Conservation (phyloP, 768 basidiomycete genomes). For the Leccinellum albellum region DNA sequence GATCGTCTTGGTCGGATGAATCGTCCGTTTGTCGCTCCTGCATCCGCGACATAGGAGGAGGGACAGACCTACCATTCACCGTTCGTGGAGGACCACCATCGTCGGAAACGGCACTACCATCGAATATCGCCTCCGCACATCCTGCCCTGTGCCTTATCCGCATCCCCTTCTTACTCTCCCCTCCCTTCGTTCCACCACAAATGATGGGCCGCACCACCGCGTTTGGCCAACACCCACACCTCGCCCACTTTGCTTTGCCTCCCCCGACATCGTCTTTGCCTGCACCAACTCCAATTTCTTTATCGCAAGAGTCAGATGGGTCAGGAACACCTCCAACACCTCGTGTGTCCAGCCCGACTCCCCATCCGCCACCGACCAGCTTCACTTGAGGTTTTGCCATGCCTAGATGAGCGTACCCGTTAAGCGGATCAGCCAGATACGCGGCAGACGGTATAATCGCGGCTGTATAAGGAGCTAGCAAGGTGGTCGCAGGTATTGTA, state of each 20-base stretch:
- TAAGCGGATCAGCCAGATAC: conserved; percentile 78
- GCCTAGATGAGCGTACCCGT: conserved; percentile 81
- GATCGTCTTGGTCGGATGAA: conserved; percentile 19
- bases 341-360: conserved; percentile 77
- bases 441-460: conserved; percentile 60
- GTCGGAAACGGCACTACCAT: neutral
- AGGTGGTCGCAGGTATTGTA: conserved; percentile 48
- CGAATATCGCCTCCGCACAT: conserved; percentile 10
- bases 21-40: conserved; percentile 12
- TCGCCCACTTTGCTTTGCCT: conserved; percentile 48
- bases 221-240: conserved; percentile 55
- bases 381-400: conserved; percentile 84
- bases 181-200: conserved; percentile 27
- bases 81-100: conserved; percentile 1
- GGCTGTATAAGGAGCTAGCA: conserved; percentile 63
- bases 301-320: conserved; percentile 20
- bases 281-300: neutral
- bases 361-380: conserved; percentile 70
- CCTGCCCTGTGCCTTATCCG: conserved; percentile 16
- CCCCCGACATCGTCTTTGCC: conserved; percentile 37
- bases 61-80: conserved; percentile 7
- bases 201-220: conserved; percentile 44
- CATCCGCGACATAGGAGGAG: conserved; percentile 7
- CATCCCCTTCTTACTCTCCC: conserved; percentile 15
- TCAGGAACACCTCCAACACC: conserved; percentile 48